phyloP scores from a whole-genome alignment of 208 protist genomes.

The Acanthamoeba divionensis region DNA sequence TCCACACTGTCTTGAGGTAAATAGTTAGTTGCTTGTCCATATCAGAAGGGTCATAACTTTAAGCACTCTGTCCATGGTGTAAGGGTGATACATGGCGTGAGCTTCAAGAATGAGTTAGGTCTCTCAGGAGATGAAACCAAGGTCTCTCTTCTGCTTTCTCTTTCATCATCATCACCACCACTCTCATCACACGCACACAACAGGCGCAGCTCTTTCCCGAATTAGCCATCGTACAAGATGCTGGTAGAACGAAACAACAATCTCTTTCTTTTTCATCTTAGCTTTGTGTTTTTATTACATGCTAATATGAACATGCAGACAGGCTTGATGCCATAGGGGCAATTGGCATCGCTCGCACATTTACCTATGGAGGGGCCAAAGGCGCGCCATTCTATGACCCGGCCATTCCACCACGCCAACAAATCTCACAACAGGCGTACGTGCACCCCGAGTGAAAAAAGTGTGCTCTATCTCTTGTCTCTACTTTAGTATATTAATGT shows the following conservation, averaged over 20 bases:
- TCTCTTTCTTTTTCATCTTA: background rate
- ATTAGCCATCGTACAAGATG: slow-evolving; percentile 71
- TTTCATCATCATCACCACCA: too few species aligned
- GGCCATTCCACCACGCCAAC: background rate
- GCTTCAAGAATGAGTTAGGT: slow-evolving; percentile 67
- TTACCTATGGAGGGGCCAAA: slow-evolving; percentile 53
- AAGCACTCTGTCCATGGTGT: background rate
- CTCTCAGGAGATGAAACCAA: background rate
- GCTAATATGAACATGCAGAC: background rate
- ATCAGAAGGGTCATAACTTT: slow-evolving; percentile 14
- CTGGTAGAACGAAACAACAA: slow-evolving; percentile 62
- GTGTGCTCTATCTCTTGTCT: background rate
- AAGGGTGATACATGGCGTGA: slow-evolving; percentile 22
- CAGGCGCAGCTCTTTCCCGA: background rate
- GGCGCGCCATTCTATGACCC: slow-evolving; percentile 10
- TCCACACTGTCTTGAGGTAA: too few species aligned
- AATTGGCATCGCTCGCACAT: slow-evolving; percentile 64
- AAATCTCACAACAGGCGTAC: too few species aligned
- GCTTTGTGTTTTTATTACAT: background rate
- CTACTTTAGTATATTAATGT: background rate
- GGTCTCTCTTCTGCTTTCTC: background rate
- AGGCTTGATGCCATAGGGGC: slow-evolving; percentile 71
- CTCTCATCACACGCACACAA: too few species aligned
- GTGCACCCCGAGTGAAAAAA: too few species aligned
- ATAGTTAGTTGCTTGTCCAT: too few species aligned